Evolutionary conservation across 1,284 basidiomycete species (phyloP).

Genomic region (Trichosporon sp.): DNA sequence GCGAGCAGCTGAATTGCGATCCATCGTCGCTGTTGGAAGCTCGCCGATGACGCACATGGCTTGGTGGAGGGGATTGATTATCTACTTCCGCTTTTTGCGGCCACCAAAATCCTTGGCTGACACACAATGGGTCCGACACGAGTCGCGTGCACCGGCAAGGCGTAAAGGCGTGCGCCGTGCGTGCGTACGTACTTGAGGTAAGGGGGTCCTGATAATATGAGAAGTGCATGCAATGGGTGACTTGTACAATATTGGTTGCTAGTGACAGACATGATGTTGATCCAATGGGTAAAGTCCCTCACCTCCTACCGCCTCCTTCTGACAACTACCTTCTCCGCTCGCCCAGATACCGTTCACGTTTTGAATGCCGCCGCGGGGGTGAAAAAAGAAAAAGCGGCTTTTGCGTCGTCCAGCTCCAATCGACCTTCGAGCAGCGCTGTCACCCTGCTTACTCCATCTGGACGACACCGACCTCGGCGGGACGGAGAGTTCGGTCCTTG

Average conservation of each 20-base stretch:
- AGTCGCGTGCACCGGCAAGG: not conserved
- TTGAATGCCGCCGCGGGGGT: not conserved
- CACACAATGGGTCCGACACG: not conserved
- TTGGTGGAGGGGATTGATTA: not conserved
- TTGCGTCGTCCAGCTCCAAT: not conserved
- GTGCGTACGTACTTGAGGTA: too few relatives aligned
- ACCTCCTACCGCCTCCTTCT: not conserved
- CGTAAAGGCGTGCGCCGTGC: too few relatives aligned
- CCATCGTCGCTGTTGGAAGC: not conserved
- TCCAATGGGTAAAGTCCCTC: conserved; percentile 2
- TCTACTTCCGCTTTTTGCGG: not conserved
- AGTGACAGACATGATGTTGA: not conserved
- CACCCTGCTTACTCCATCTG: conserved; percentile 40
- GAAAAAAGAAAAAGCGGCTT: not conserved
- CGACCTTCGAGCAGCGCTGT: not conserved
- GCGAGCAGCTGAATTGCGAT: not conserved
- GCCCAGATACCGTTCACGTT: not conserved
- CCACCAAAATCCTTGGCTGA: not conserved
- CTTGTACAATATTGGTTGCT: conserved; percentile 1
- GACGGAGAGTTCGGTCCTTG: conserved; percentile 83
- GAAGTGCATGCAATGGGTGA: conserved; percentile 3
- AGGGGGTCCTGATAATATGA: not conserved
- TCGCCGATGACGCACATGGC: not conserved
- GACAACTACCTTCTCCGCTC: not conserved
- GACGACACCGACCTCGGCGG: conserved; percentile 94